A percentile compares a stretch with the other conserved stretches of the same genome.
phyloP scores from a whole-genome alignment of 352 stramenopile species.

The Pythium biforme region DNA sequence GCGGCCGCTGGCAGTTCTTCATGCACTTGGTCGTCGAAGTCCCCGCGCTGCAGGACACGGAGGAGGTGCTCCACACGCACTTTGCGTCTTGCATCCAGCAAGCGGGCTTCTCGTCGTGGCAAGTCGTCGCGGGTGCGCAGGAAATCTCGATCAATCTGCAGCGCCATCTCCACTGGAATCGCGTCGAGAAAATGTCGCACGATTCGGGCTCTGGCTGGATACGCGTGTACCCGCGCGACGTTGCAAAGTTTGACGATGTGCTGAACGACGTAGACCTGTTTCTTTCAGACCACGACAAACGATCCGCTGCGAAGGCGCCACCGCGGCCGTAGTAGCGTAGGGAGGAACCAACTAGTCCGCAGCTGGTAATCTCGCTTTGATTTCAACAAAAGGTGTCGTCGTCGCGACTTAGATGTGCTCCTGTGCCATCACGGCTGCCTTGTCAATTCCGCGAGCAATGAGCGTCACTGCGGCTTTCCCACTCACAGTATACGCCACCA shows the following conservation, averaged over 20 bases:
- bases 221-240: conserved; percentile 79
- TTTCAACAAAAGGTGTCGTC: not conserved
- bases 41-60: conserved; percentile 43
- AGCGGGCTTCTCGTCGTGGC: conserved; percentile 81
- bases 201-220: conserved; percentile 85
- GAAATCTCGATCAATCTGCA: conserved; percentile 88
- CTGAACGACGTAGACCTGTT: conserved; percentile 73
- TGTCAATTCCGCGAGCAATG: conserved; percentile 59
- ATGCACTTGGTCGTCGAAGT: conserved; percentile 83
- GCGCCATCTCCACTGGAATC: conserved; percentile 86
- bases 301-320: conserved; percentile 24
- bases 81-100: conserved; percentile 82
- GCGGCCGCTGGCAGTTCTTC: conserved; percentile 82
- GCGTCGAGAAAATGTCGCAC: conserved; percentile 86
- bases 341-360: not conserved
- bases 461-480: conserved; percentile 82
- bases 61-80: conserved; percentile 55
- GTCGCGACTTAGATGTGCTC: not conserved
- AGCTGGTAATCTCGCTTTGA: too few relatives aligned
- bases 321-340: conserved; percentile 6
- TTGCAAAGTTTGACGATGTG: conserved; percentile 76
- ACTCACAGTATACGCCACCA: conserved; percentile 77
- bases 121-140: conserved; percentile 80
- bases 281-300: conserved; percentile 50
- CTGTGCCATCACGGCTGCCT: not conserved